These are phyloP conservation scores for Phytophthora rubi DNA, from an alignment of 352 stramenopile species.

Conservation along the genomic window DNA sequence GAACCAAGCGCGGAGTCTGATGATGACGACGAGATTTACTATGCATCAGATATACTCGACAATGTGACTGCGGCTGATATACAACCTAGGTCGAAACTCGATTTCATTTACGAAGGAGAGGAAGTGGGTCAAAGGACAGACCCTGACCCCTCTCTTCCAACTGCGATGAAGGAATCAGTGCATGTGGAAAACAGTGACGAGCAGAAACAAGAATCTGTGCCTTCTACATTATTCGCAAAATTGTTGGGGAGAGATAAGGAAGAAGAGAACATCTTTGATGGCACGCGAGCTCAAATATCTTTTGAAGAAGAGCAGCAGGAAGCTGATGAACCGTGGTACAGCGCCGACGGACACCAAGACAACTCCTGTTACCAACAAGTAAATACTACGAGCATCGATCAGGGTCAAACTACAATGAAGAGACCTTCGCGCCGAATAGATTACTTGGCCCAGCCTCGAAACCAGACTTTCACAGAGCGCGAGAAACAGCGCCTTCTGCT, in stretches of 20 bases:
- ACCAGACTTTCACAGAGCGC: conserved; percentile 59
- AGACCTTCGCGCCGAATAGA: conserved; percentile 41
- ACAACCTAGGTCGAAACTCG: conserved; percentile 30
- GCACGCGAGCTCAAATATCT: background rate
- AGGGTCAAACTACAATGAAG: conserved; percentile 14
- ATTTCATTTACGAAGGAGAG: conserved; percentile 30
- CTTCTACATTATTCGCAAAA: conserved; percentile 24
- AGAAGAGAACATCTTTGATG: background rate
- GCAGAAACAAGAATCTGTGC: conserved; percentile 1
- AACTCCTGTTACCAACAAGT: background rate
- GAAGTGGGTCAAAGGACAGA: conserved; percentile 10
- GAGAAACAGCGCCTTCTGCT: conserved; percentile 65
- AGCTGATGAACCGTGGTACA: background rate
- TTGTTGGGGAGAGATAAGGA: conserved; percentile 10
- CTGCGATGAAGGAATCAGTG: background rate
- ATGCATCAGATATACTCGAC: conserved; percentile 55
- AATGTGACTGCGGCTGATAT: conserved; percentile 23
- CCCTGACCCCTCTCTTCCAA: background rate
- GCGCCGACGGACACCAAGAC: background rate
- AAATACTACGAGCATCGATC: conserved; percentile 2
- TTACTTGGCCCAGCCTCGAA: conserved; percentile 58
- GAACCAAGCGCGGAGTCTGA: conserved; percentile 19
- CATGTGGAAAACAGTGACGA: background rate
- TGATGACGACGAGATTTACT: conserved; percentile 52
- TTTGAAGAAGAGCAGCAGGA: background rate